phyloP scores from a whole-genome alignment of 768 basidiomycete species.

The Boletus pseudopeckii region DNA sequence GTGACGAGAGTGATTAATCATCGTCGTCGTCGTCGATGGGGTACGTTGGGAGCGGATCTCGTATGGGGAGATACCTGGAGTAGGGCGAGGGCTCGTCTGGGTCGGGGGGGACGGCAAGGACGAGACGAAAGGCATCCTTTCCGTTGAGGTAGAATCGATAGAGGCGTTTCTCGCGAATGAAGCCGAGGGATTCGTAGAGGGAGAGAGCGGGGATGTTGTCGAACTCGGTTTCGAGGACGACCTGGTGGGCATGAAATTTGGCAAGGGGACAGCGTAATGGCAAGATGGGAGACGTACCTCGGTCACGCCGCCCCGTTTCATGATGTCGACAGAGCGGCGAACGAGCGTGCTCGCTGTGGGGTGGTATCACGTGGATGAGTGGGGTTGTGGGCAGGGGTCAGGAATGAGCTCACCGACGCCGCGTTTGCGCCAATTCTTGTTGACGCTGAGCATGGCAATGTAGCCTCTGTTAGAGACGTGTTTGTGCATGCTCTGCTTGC shows the following conservation, averaged over 20 bases:
- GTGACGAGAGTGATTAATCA: not conserved
- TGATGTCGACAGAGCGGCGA: constrained; percentile 74
- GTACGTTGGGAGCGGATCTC: constrained; percentile 17
- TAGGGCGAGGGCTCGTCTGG: constrained; percentile 18
- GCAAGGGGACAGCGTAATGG: not conserved
- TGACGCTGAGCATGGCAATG: constrained; percentile 96
- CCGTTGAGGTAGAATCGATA: constrained; percentile 96
- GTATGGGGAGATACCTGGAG: constrained; percentile 13
- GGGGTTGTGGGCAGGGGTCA: constrained; percentile 2
- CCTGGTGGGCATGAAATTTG: constrained; percentile 39
- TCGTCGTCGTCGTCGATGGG: constrained; percentile 25
- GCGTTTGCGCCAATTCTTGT: constrained; percentile 77
- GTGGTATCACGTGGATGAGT: not conserved
- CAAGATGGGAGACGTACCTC: constrained; percentile 58
- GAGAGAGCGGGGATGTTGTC: constrained; percentile 88
- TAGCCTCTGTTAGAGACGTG: constrained; percentile 82
- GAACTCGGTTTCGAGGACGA: constrained; percentile 93
- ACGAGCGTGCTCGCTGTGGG: constrained; percentile 79
- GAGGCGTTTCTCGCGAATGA: constrained; percentile 92
- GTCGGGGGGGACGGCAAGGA: constrained; percentile 54
- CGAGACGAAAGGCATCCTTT: constrained; percentile 89
- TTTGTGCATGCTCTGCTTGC: constrained; percentile 91
- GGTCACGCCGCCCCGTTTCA: constrained; percentile 79
- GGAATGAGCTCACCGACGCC: constrained; percentile 74
- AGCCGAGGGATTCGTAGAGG: constrained; percentile 89